Evolutionary conservation across 495 filamentous ascomycete species (phyloP).

Genomic region (Aspergillus steynii): DNA sequence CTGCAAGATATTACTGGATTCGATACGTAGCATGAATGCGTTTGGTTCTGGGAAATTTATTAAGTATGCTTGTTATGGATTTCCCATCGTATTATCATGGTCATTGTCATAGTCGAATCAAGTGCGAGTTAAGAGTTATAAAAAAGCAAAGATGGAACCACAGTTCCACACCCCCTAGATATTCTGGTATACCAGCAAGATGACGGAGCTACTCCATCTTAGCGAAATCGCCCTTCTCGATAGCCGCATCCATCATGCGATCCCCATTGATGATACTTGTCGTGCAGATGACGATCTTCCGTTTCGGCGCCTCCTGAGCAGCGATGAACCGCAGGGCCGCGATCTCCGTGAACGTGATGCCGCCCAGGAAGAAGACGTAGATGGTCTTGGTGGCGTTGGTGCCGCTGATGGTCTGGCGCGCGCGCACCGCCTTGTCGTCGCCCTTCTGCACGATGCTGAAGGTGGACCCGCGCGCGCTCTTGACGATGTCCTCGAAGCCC

Average conservation of each 20-base stretch:
- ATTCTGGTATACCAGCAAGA: constrained; percentile 4
- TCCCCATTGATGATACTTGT: constrained; percentile 90
- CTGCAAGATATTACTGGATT: too few species aligned
- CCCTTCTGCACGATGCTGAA: constrained; percentile 93
- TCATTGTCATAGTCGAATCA: constrained; percentile 7
- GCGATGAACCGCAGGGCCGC: constrained; percentile 91
- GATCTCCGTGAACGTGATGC: constrained; percentile 93
- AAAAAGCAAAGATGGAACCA: background rate
- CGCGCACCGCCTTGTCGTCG: constrained; percentile 88
- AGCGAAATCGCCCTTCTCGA: constrained; percentile 70
- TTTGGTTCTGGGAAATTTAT: background rate
- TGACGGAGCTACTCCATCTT: constrained; percentile 23
- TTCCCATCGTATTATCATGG: background rate
- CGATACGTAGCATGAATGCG: background rate
- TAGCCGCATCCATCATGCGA: constrained; percentile 83
- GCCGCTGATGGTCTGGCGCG: constrained; percentile 70
- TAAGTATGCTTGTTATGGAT: background rate
- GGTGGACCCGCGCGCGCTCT: constrained; percentile 78
- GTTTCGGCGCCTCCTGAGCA: constrained; percentile 76
- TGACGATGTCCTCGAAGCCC: constrained; percentile 85
- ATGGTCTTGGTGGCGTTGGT: constrained; percentile 76
- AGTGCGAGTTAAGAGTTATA: background rate
- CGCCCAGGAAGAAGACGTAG: constrained; percentile 92
- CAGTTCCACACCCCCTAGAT: background rate
- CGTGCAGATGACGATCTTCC: constrained; percentile 87